phyloP scores from a whole-genome alignment of 768 basidiomycete genomes.

The Pleurotus djamor region DNA sequence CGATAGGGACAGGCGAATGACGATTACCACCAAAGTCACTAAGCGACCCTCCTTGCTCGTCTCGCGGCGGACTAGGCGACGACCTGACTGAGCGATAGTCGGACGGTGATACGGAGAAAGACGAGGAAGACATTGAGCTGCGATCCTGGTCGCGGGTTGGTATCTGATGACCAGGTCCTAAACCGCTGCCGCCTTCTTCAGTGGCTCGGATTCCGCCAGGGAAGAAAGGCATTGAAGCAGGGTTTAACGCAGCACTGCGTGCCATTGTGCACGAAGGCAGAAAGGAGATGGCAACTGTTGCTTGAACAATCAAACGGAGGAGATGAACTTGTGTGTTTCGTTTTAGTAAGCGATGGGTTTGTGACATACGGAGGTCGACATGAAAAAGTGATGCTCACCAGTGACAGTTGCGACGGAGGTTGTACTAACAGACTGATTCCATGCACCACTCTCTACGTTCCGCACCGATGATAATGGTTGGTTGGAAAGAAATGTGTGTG shows the following conservation, averaged over 20 bases:
- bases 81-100: constrained; percentile 68
- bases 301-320: constrained; percentile 31
- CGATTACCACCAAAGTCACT: constrained; percentile 23
- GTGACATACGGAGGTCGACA: constrained; percentile 12
- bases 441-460: constrained; percentile 29
- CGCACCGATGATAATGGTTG: constrained; percentile 13
- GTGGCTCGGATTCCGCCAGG: constrained; percentile 60
- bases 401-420: constrained; percentile 16
- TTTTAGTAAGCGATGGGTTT: constrained; percentile 11
- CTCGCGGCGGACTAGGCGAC: constrained; percentile 62
- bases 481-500: constrained; percentile 12
- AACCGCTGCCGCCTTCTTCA: constrained; percentile 46
- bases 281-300: constrained; percentile 27
- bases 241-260: constrained; percentile 75
- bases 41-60: constrained; percentile 27
- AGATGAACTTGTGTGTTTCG: constrained; percentile 23
- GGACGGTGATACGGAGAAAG: constrained; percentile 56
- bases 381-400: constrained; percentile 22
- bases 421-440: constrained; percentile 38
- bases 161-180: constrained; percentile 44
- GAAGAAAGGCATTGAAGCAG: constrained; percentile 83
- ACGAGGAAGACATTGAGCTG: constrained; percentile 49
- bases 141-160: constrained; percentile 45
- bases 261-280: constrained; percentile 50
- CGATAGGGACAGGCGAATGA: constrained; percentile 30